Percentiles rank a stretch among this genome's conserved stretches.
Conservation (phyloP, 495 filamentous ascomycete species). For the Talaromyces borbonicus region DNA sequence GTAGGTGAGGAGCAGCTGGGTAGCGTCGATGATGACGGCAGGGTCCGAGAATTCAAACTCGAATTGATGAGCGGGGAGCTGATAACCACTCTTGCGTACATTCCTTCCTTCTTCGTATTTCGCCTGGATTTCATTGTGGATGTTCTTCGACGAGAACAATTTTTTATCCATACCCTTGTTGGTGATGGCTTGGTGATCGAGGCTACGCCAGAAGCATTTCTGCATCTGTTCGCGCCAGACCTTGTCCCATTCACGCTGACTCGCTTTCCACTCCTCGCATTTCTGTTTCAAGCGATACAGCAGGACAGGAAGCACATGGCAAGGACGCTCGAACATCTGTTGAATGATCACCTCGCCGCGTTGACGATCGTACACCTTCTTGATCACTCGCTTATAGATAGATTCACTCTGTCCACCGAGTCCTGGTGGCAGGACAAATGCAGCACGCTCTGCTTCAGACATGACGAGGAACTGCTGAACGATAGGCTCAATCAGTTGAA, state of each 20-base stretch:
- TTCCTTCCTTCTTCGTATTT: slow-evolving; percentile 79
- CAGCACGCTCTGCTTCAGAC: slow-evolving; percentile 55
- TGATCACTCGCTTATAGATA: slow-evolving; percentile 91
- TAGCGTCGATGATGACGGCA: slow-evolving; percentile 70
- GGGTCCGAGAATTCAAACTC: slow-evolving; percentile 62
- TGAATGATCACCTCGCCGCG: slow-evolving; percentile 72
- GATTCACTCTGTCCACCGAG: slow-evolving; percentile 90
- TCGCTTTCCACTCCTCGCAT: slow-evolving; percentile 92
- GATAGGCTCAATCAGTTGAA: slow-evolving; percentile 90
- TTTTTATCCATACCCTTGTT: slow-evolving; percentile 80
- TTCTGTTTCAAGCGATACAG: slow-evolving; percentile 83
- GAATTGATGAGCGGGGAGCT: slow-evolving; percentile 60
- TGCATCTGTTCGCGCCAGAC: slow-evolving; percentile 94
- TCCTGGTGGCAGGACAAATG: slow-evolving; percentile 66
- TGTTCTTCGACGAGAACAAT: slow-evolving; percentile 73
- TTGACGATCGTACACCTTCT: slow-evolving; percentile 93
- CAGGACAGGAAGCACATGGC: slow-evolving; percentile 75
- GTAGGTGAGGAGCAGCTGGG: slow-evolving; percentile 68
- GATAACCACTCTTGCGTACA: slow-evolving; percentile 48
- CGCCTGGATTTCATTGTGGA: slow-evolving; percentile 74
- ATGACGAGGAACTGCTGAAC: slow-evolving; percentile 76
- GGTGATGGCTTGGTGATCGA: slow-evolving; percentile 89
- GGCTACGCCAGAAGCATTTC: slow-evolving; percentile 83
- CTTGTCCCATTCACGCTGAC: slow-evolving; percentile 97
- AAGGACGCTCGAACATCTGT: slow-evolving; percentile 72